Percentiles rank a stretch among this genome's conserved stretches.
These are phyloP conservation scores for Raphanus sativus DNA, from an alignment of 345 rosid species.

Conservation along the genomic window DNA sequence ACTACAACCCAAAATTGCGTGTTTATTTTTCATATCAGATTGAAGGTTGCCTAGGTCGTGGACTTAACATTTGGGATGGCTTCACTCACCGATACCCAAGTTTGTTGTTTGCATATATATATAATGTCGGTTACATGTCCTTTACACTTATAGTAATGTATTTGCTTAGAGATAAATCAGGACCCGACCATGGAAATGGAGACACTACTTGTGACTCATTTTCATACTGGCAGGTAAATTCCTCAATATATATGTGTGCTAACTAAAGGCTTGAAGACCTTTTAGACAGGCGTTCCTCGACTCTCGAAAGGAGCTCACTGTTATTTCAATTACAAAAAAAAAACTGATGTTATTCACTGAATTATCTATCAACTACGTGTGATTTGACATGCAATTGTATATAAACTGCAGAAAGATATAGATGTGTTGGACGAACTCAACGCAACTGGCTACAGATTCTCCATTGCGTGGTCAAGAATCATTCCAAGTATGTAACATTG, in stretches of 20 bases:
- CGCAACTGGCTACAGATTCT: conserved; percentile 26
- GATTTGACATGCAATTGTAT: not conserved
- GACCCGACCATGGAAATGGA: conserved; percentile 48
- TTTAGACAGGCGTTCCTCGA: too few species aligned
- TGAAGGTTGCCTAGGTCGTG: conserved; percentile 46
- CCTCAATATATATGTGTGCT: not conserved
- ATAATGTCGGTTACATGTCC: not conserved
- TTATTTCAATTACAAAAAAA: too few species aligned
- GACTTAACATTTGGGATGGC: conserved; percentile 47
- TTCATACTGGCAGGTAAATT: conserved; percentile 11
- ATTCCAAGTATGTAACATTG: conserved; percentile 22
- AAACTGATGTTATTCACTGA: not conserved
- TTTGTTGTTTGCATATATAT: conserved; percentile 10
- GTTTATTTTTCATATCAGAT: conserved; percentile 34
- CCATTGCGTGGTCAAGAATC: conserved; percentile 38
- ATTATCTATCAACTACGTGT: not conserved
- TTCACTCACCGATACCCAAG: conserved; percentile 50
- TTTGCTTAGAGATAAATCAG: conserved; percentile 35
- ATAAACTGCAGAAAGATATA: conserved; percentile 27
- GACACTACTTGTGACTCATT: conserved; percentile 25
- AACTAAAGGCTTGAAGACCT: too few species aligned
- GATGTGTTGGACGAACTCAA: conserved; percentile 4
- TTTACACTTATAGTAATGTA: not conserved
- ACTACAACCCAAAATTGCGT: not conserved
- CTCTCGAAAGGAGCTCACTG: too few species aligned